These are phyloP conservation scores for Kwoniella botswanensis DNA, from an alignment of 768 basidiomycete genomes.

Conservation along the genomic window DNA sequence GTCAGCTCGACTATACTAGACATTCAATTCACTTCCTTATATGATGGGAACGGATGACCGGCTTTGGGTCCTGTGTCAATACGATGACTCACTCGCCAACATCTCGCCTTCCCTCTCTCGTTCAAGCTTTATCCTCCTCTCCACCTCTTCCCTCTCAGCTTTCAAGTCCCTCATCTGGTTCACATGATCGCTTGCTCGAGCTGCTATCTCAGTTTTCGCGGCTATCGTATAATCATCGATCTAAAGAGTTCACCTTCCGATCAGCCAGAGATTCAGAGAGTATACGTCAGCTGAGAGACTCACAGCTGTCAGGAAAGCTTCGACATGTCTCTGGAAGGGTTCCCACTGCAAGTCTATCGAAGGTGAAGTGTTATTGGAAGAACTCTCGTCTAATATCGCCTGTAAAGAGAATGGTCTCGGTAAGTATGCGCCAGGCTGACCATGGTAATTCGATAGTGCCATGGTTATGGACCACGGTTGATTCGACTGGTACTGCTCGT, in stretches of 20 bases:
- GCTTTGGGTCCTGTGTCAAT: no score
- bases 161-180: constrained; percentile 68
- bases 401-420: constrained; percentile 31
- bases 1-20: not conserved
- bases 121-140: constrained; percentile 74
- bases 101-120: constrained; percentile 80
- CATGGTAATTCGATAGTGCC: not conserved
- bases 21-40: not conserved
- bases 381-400: constrained; percentile 31
- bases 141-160: constrained; percentile 69
- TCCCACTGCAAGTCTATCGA: constrained; percentile 50
- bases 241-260: constrained; percentile 16
- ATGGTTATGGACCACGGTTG: not conserved
- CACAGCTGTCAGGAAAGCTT: constrained; percentile 48
- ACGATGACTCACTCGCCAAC: constrained; percentile 67
- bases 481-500: not conserved
- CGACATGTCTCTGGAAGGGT: constrained; percentile 47
- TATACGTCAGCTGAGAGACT: constrained; percentile 15
- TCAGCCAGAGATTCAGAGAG: not conserved
- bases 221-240: constrained; percentile 70
- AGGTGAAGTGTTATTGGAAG: constrained; percentile 20
- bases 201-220: constrained; percentile 72
- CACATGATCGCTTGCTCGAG: constrained; percentile 68
- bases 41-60: not conserved
- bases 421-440: constrained; percentile 19